Base-by-base conservation (phyloP, 495 filamentous ascomycete species). In the Antarctomyces pellizariae region DNA sequence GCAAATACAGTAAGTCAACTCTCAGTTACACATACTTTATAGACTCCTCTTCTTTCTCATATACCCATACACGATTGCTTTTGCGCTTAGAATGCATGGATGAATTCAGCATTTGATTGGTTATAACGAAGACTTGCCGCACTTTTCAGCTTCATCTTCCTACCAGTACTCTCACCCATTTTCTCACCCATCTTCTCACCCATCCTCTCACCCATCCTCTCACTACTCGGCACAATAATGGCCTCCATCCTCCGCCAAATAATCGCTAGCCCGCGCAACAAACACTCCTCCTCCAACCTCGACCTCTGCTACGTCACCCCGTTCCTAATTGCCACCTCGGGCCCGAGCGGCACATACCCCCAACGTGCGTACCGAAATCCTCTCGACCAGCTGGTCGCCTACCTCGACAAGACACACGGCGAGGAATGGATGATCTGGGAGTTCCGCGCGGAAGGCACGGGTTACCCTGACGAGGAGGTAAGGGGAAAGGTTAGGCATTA, bases 251-350 rank as follows among this genome's bases (percentile, higher is more conserved):
- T 66, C 13, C 59, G 61, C 24, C 57, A 62, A 36, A 53, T 66
- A 26, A 56, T 66, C 32, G 76, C 78, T 22, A 74, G 80, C 6
- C 84, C 84, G 10, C 65, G 86, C 29, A 49, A 65, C 26, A 67
- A 67, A 36, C 83, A 95, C 46, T 61, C 74, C 12, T 82, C 90
- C 52, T 69, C 86, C 2, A 74, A 73, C 7, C 57, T 97, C 5
- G 86, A 97, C 52, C 67, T 97, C 22, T 97, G 84, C 56, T 97
- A 97, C 48, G 82, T 95, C 7, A 80, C 79, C 1, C 64, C 78
- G 36, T 71, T 70, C 28, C 71, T 71, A 17, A 66, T 71, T 18
- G 65, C 56, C 16, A 69, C 67, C 50, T 95, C 86, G 5, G 82
- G 84, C 28, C 86, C 89, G 2, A 71, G 68, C 15, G 67, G 68